A percentile compares a stretch with the other conserved stretches of the same genome.
phyloP scores from a whole-genome alignment of 2,329 filamentous ascomycete genomes.

The Penicillium sp. region DNA sequence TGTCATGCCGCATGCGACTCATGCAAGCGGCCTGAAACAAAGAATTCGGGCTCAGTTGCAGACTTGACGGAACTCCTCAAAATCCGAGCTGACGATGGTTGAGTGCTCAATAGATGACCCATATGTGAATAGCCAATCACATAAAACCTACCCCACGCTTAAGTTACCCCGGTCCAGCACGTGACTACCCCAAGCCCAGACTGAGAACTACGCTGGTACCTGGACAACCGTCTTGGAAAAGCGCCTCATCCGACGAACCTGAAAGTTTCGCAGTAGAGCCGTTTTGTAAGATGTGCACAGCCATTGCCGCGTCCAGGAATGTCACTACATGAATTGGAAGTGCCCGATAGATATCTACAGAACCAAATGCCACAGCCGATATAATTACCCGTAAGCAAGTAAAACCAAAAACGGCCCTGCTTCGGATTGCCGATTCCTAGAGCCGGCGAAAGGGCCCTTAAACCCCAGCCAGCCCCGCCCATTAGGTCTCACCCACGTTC shows the following conservation, averaged over 20 bases:
- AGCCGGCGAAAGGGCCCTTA: slow-evolving; percentile 1
- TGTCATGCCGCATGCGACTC: too few species aligned
- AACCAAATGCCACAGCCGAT: neutral
- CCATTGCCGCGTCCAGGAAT: neutral
- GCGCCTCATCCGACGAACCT: too few species aligned
- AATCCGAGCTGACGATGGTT: neutral
- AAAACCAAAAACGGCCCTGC: neutral
- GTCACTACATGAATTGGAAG: neutral
- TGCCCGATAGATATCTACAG: neutral
- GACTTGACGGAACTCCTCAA: too few species aligned
- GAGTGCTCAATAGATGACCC: neutral
- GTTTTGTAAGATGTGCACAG: neutral
- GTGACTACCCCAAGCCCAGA: neutral
- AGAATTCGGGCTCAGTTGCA: too few species aligned
- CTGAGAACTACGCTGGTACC: neutral
- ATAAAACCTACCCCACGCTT: neutral
- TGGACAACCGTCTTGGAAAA: neutral
- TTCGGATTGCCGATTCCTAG: slow-evolving; percentile 2
- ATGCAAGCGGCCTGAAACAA: too few species aligned
- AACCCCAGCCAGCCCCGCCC: neutral
- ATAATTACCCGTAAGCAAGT: neutral
- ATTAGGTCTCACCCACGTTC: neutral
- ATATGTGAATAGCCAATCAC: neutral
- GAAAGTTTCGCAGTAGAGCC: neutral
- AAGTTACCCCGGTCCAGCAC: neutral